These are phyloP conservation scores for Sugiyamaella xylanicola DNA, from an alignment of 1,139 yeast genomes.

Conservation along the genomic window DNA sequence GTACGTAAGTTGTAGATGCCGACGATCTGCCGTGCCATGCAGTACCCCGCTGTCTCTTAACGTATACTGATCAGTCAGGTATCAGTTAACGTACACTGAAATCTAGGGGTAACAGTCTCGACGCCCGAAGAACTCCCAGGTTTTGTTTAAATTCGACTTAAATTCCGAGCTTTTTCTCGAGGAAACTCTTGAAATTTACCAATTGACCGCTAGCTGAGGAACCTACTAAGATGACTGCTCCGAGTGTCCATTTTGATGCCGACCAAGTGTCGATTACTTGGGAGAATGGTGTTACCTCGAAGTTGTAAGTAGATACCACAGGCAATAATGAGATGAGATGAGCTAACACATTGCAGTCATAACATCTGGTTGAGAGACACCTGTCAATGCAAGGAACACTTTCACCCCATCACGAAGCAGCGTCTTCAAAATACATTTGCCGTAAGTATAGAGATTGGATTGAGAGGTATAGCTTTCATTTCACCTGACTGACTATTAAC, in stretches of 20 bases:
- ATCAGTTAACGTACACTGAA: background rate
- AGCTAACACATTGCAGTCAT: constrained; percentile 39
- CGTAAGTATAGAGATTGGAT: constrained; percentile 29
- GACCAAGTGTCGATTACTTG: constrained; percentile 39
- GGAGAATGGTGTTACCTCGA: constrained; percentile 39
- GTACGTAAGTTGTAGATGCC: background rate
- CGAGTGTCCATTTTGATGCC: constrained; percentile 29
- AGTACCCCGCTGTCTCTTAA: constrained; percentile 1
- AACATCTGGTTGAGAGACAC: constrained; percentile 71
- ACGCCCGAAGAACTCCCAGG: background rate
- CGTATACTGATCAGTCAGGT: background rate
- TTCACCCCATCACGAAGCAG: constrained; percentile 63
- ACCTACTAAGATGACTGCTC: constrained; percentile 7
- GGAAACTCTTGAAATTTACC: background rate
- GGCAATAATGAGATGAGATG: background rate
- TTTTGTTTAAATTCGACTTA: too few relatives aligned
- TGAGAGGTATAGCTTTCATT: background rate
- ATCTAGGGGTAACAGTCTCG: too few relatives aligned
- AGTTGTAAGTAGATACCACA: constrained; percentile 31
- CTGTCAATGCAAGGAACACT: constrained; percentile 66
- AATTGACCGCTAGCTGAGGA: too few relatives aligned
- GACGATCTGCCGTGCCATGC: background rate
- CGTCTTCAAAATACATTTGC: constrained; percentile 61
- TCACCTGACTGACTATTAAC: background rate
- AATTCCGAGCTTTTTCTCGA: background rate